Evolutionary conservation across 805 yeast genomes (phyloP).

Genomic region (Candida multigemmis): DNA sequence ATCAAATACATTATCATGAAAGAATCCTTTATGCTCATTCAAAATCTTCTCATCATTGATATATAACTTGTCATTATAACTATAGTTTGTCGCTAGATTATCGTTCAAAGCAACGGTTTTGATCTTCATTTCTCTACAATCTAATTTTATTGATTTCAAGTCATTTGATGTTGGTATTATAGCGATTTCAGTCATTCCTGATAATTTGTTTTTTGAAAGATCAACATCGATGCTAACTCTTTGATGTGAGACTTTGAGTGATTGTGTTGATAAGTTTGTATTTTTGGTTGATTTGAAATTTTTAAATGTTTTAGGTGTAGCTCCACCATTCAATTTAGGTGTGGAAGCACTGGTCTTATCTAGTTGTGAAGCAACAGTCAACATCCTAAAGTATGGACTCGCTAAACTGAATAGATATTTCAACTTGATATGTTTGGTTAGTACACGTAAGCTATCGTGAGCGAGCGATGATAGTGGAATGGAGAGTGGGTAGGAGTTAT

Average conservation of each 20-base stretch:
- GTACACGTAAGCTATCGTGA: too few species aligned
- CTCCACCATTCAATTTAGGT: too few species aligned
- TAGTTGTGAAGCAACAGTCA: too few species aligned
- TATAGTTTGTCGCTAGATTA: constrained; percentile 45
- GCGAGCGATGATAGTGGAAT: too few species aligned
- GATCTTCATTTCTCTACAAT: constrained; percentile 69
- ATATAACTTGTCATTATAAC: constrained; percentile 45
- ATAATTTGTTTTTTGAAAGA: constrained; percentile 45
- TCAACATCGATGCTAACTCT: constrained; percentile 75
- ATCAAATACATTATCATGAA: constrained; percentile 30
- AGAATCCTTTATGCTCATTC: constrained; percentile 14
- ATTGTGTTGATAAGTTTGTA: constrained; percentile 25
- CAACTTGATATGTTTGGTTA: too few species aligned
- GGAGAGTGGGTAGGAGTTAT: too few species aligned
- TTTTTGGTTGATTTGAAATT: constrained; percentile 9
- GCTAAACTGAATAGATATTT: too few species aligned
- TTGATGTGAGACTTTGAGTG: constrained; percentile 77
- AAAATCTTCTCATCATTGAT: constrained; percentile 23
- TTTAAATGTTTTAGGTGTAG: constrained; percentile 12
- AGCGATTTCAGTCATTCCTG: constrained; percentile 78
- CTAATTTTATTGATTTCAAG: constrained; percentile 56
- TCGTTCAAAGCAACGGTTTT: constrained; percentile 52
- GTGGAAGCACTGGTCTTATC: too few species aligned
- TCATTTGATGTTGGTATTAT: constrained; percentile 59
- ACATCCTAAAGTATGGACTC: too few species aligned